Base-by-base conservation (phyloP, 2,329 filamentous ascomycete species). In the Colletotrichum sp. region DNA sequence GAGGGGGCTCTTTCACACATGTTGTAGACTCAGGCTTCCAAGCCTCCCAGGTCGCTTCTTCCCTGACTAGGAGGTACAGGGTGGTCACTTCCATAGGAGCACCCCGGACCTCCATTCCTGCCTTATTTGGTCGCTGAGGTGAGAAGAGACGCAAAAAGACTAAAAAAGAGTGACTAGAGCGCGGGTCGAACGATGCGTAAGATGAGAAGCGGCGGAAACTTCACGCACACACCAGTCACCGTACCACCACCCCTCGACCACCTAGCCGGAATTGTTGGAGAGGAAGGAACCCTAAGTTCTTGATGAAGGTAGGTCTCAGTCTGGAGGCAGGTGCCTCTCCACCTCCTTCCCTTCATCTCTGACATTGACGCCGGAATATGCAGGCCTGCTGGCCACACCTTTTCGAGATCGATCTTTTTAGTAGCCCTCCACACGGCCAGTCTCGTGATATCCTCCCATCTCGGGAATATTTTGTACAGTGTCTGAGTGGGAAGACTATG, bases 401-500 rank as follows among this genome's bases (percentile, higher is more conserved):
- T 1, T 21, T 52, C 10, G 44, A 52, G 10, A 0, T 5, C 7
- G 44, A 13, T 0, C 10, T 52, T 7, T n/a, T 49, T 7, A 0
- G 44, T 52, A 10, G 4, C 0, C 44, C n/a, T 49, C 44, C 1
- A 21, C 3, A 3, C n/a, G n/a, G 5, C n/a, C 6, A 6, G 10
- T 13, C 44, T 49, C 44, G 10, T 49, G 10, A 49, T 49, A 49
- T 12, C 44, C 44, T 49, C 44, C 44, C n/a, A 49, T 49, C 44
- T n/a, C n/a, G 44, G 44, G 10, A n/a, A n/a, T 12, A 15, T 21
- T 62, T 36, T 62, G 59, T 24, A 36, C 30, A 62, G n/a, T 32
- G 21, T 62, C 18, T 32, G 59, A 34, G 59, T 36, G 30, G 59
- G 30, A 62, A 32, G 21, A 52, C 44, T 4, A 15, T 62, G 59